phyloP scores from a whole-genome alignment of 768 basidiomycete species.

The Pisolithus albus region DNA sequence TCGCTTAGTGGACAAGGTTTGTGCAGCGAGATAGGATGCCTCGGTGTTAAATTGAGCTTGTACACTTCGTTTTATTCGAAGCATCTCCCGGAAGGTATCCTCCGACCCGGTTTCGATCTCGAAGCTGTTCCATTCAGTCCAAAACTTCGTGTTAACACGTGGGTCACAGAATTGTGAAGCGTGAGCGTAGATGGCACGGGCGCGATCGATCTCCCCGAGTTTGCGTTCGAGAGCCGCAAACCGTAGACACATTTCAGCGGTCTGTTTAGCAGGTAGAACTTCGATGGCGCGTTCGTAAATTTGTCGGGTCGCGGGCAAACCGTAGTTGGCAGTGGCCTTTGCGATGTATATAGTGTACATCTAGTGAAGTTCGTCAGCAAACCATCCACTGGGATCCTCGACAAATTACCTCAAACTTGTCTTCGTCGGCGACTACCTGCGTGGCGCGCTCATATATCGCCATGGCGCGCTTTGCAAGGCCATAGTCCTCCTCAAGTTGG shows the following conservation, averaged over 20 bases:
- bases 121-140: slow-evolving; percentile 95
- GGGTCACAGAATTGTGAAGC: slow-evolving; percentile 99
- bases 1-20: slow-evolving; percentile 67
- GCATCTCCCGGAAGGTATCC: slow-evolving; percentile 94
- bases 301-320: slow-evolving; percentile 89
- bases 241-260: slow-evolving; percentile 95
- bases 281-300: slow-evolving; percentile 96
- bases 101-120: slow-evolving; percentile 99
- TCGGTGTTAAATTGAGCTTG: slow-evolving; percentile 99
- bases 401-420: slow-evolving; percentile 83
- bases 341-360: slow-evolving; percentile 98
- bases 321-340: slow-evolving; percentile 93
- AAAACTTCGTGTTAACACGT: slow-evolving; percentile 84
- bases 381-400: neutral
- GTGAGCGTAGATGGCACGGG: slow-evolving; percentile 93
- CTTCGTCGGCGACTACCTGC: slow-evolving; percentile 75
- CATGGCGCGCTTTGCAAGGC: slow-evolving; percentile 95
- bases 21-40: slow-evolving; percentile 86
- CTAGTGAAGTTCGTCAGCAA: slow-evolving; percentile 33
- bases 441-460: slow-evolving; percentile 91
- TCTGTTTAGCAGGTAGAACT: slow-evolving; percentile 86
- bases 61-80: slow-evolving; percentile 94
- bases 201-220: slow-evolving; percentile 97
- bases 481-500: slow-evolving; percentile 91
- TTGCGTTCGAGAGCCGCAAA: slow-evolving; percentile 96